phyloP scores from a whole-genome alignment of 108 stramenopile genomes.

The Cyclotella sp. region DNA sequence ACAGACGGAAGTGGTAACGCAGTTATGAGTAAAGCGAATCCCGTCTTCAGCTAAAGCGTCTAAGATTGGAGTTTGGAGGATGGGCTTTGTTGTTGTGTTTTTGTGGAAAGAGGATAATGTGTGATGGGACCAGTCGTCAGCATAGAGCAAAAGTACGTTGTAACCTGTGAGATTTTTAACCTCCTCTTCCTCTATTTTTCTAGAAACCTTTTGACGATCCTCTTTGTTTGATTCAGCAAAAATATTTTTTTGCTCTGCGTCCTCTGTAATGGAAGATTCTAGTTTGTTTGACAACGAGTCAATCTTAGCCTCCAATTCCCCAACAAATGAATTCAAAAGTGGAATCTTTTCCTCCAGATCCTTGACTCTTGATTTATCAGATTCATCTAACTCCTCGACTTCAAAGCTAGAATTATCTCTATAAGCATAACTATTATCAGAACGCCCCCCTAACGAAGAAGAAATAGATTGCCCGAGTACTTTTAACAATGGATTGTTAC shows the following conservation, averaged over 20 bases:
- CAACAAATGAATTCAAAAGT: background rate
- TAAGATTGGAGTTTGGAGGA: constrained; percentile 64
- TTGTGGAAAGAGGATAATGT: constrained; percentile 49
- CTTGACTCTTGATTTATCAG: background rate
- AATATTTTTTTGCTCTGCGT: too few relatives aligned
- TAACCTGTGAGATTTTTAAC: constrained; percentile 29
- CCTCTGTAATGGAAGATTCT: too few relatives aligned
- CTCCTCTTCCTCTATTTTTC: constrained; percentile 14
- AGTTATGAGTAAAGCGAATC: constrained; percentile 77
- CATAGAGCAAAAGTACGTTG: constrained; percentile 51
- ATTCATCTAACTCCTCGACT: background rate
- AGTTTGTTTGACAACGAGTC: too few relatives aligned
- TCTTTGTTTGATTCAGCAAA: too few relatives aligned
- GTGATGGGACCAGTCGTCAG: constrained; percentile 57
- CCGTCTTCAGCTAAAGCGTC: constrained; percentile 78
- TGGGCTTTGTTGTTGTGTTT: constrained; percentile 31
- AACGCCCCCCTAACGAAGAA: too few relatives aligned
- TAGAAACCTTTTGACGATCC: too few relatives aligned
- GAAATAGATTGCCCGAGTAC: constrained; percentile 18
- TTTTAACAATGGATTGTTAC: constrained; percentile 3
- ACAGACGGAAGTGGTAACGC: constrained; percentile 85
- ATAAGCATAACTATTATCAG: background rate
- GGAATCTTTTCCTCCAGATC: constrained; percentile 20
- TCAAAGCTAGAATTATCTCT: background rate
- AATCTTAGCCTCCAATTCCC: constrained; percentile 13